phyloP scores from a whole-genome alignment of 176 grass and related monocot species.

The Juncus inflexus region DNA sequence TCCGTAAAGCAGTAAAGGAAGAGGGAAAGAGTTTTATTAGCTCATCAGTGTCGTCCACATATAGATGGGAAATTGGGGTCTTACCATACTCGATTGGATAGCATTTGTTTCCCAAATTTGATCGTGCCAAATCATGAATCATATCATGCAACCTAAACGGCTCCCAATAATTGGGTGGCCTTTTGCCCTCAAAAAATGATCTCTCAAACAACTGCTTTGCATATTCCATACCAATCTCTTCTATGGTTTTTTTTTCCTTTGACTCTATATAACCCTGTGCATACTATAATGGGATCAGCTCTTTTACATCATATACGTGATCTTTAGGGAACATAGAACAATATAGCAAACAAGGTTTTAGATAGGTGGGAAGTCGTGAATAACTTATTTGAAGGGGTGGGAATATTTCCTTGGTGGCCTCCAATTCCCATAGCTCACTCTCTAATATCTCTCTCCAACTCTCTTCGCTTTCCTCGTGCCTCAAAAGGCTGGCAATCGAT shows the following conservation, averaged over 20 bases:
- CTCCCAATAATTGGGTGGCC: not conserved
- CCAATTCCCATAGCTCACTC: no score
- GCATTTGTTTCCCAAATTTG: slow-evolving; percentile 2
- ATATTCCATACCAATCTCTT: slow-evolving; percentile 7
- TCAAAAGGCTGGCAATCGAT: not conserved
- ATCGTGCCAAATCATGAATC: slow-evolving; percentile 31
- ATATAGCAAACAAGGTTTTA: not conserved
- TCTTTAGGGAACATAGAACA: not conserved
- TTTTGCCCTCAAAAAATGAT: not conserved
- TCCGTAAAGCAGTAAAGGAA: not conserved
- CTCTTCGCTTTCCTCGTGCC: no score
- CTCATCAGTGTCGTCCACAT: not conserved
- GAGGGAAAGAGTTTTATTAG: not conserved
- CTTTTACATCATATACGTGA: not conserved
- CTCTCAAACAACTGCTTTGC: not conserved
- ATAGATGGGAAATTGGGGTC: not conserved
- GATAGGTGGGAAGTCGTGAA: not conserved
- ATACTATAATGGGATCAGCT: not conserved
- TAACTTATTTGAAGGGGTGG: not conserved
- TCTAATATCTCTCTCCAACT: no score
- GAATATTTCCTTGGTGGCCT: no score
- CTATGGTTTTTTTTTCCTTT: not conserved
- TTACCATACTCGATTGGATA: slow-evolving; percentile 5
- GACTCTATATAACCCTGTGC: not conserved
- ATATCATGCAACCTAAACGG: slow-evolving; percentile 27